Evolutionary conservation across 768 basidiomycete species (phyloP).

Genomic region (Aureoboletus auriporus): DNA sequence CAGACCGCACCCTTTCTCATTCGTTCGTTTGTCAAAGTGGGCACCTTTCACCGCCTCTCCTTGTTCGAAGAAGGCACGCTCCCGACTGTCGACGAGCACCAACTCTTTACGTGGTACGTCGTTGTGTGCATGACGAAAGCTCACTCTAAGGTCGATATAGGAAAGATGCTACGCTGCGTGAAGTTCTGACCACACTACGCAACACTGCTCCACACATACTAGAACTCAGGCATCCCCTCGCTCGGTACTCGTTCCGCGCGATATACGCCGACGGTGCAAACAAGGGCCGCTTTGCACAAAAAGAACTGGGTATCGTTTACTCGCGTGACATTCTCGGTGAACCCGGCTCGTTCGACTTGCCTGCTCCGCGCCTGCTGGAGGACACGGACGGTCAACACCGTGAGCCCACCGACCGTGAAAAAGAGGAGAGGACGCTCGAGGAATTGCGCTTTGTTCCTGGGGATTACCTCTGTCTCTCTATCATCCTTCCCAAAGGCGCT

Average conservation of each 20-base stretch:
- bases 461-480: constrained; percentile 72
- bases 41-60: constrained; percentile 66
- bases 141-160: constrained; percentile 32
- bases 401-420: constrained; percentile 41
- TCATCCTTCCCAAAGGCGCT: constrained; percentile 66
- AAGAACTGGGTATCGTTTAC: constrained; percentile 79
- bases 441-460: constrained; percentile 79
- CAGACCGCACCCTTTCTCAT: constrained; percentile 82
- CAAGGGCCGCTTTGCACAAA: constrained; percentile 67
- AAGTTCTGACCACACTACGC: constrained; percentile 75
- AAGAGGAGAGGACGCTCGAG: constrained; percentile 69
- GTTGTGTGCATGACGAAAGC: not conserved
- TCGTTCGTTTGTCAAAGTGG: constrained; percentile 78
- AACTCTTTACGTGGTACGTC: constrained; percentile 73
- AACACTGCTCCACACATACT: constrained; percentile 60
- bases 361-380: constrained; percentile 59
- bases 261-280: constrained; percentile 72
- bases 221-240: constrained; percentile 79
- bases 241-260: constrained; percentile 76
- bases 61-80: constrained; percentile 76
- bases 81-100: constrained; percentile 78
- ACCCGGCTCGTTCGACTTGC: constrained; percentile 54
- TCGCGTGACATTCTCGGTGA: constrained; percentile 84
- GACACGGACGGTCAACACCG: constrained; percentile 37
- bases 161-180: constrained; percentile 80